phyloP scores from a whole-genome alignment of 306 rosid genomes.

The Aeschynomene evenia region DNA sequence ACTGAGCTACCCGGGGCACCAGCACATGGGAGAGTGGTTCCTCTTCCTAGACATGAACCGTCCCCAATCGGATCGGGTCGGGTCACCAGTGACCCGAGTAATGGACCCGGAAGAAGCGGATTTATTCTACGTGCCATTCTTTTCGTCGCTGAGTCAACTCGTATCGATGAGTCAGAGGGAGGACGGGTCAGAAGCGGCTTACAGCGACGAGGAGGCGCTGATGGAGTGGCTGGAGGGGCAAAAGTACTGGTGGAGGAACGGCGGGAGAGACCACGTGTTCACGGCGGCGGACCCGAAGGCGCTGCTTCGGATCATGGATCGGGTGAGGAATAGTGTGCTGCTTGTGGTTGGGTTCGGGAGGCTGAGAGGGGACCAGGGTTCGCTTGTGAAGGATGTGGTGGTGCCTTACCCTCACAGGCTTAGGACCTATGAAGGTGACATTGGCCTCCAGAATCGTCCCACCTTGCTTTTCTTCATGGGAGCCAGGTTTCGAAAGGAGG shows the following conservation, averaged over 20 bases:
- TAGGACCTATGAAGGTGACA: slow-evolving; percentile 48
- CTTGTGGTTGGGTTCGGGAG: slow-evolving; percentile 87
- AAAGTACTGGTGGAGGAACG: slow-evolving; percentile 71
- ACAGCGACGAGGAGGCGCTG: slow-evolving; percentile 80
- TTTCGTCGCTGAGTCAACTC: slow-evolving; percentile 69
- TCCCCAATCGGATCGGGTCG: slow-evolving; percentile 50
- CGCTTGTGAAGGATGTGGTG: slow-evolving; percentile 80
- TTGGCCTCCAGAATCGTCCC: slow-evolving; percentile 49
- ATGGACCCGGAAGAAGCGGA: slow-evolving; percentile 90
- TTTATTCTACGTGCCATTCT: slow-evolving; percentile 75
- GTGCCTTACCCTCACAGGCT: slow-evolving; percentile 87
- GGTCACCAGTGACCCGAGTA: slow-evolving; percentile 56
- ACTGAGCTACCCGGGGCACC: slow-evolving; percentile 88
- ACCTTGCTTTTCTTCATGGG: slow-evolving; percentile 95
- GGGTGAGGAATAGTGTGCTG: slow-evolving; percentile 56
- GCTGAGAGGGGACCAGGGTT: slow-evolving; percentile 74
- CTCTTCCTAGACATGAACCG: slow-evolving; percentile 59
- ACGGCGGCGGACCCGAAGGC: slow-evolving; percentile 95
- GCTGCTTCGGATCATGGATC: slow-evolving; percentile 57
- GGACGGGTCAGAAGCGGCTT: slow-evolving; percentile 35
- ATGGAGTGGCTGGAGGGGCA: slow-evolving; percentile 80
- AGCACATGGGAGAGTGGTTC: slow-evolving; percentile 98
- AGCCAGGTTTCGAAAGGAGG: slow-evolving; percentile 90
- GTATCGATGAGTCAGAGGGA: neutral
- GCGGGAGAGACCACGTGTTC: slow-evolving; percentile 87